phyloP scores from a whole-genome alignment of 2,329 filamentous ascomycete genomes.

The Alternaria ethzedia region DNA sequence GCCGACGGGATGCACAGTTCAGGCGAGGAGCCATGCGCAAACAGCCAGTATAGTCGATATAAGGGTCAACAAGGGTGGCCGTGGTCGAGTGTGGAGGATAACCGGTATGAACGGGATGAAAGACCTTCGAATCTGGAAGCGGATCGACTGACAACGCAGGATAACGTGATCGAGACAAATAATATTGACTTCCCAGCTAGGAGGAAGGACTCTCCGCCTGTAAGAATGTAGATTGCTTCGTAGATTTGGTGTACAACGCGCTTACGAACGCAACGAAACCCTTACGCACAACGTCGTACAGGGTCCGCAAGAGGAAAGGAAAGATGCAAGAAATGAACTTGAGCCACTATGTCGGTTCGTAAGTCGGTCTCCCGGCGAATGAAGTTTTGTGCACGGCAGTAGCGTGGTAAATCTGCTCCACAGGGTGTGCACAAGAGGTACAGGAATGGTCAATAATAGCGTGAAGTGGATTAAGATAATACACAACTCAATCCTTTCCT shows the following conservation, averaged over 20 bases:
- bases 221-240: background rate
- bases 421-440: background rate
- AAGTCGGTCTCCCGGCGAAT: background rate
- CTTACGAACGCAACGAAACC: conserved; percentile 3
- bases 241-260: conserved; percentile 1
- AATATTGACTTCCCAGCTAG: background rate
- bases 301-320: background rate
- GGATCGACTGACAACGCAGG: background rate
- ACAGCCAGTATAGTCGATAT: background rate
- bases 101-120: background rate
- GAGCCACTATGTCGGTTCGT: background rate
- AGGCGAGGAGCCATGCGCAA: background rate
- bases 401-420: background rate
- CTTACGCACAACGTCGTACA: conserved; percentile 3
- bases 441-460: background rate
- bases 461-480: background rate
- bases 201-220: background rate
- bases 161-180: background rate
- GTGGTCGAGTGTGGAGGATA: background rate
- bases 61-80: background rate
- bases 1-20: background rate
- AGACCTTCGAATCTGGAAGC: background rate
- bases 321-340: background rate
- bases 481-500: background rate
- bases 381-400: background rate